Evolutionary conservation across 2,329 filamentous ascomycete species (phyloP).

Genomic region (Cytospora piceae): DNA sequence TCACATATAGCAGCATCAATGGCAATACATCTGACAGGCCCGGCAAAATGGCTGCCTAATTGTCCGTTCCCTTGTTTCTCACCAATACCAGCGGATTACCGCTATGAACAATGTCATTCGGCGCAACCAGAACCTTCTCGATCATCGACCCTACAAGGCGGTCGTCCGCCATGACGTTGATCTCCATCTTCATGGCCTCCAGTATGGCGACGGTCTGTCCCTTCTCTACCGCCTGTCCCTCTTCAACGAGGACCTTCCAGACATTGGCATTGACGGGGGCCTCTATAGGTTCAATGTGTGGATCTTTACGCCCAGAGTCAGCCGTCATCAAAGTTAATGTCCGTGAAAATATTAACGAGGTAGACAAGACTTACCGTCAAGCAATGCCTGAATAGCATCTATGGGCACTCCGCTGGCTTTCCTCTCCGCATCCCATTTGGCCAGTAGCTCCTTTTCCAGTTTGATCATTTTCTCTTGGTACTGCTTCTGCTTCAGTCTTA

Average conservation of each 20-base stretch:
- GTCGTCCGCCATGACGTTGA: slow-evolving; percentile 41
- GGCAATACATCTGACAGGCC: neutral
- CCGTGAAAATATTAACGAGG: too few species aligned
- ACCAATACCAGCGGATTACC: slow-evolving; percentile 27
- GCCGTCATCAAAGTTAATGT: neutral
- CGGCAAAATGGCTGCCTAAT: neutral
- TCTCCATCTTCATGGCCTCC: slow-evolving; percentile 63
- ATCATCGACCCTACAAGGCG: slow-evolving; percentile 20
- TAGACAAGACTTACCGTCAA: slow-evolving; percentile 44
- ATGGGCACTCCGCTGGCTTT: slow-evolving; percentile 48
- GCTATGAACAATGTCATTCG: slow-evolving; percentile 30
- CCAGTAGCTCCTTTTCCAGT: slow-evolving; percentile 28
- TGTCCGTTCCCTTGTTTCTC: neutral
- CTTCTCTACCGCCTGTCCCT: slow-evolving; percentile 46
- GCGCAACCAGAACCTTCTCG: slow-evolving; percentile 26
- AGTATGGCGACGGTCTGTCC: slow-evolving; percentile 51
- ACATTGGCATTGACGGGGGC: slow-evolving; percentile 54
- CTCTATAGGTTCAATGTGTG: slow-evolving; percentile 40
- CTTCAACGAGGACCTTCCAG: slow-evolving; percentile 54
- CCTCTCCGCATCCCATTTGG: slow-evolving; percentile 32
- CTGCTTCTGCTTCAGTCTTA: slow-evolving; percentile 48
- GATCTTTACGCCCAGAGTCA: slow-evolving; percentile 12
- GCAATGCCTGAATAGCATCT: slow-evolving; percentile 51
- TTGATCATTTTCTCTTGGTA: slow-evolving; percentile 45
- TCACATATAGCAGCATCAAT: neutral